A percentile compares a stretch with the other conserved stretches of the same genome.
phyloP scores from a whole-genome alignment of 345 rosid species.

The Hibiscus trionum region DNA sequence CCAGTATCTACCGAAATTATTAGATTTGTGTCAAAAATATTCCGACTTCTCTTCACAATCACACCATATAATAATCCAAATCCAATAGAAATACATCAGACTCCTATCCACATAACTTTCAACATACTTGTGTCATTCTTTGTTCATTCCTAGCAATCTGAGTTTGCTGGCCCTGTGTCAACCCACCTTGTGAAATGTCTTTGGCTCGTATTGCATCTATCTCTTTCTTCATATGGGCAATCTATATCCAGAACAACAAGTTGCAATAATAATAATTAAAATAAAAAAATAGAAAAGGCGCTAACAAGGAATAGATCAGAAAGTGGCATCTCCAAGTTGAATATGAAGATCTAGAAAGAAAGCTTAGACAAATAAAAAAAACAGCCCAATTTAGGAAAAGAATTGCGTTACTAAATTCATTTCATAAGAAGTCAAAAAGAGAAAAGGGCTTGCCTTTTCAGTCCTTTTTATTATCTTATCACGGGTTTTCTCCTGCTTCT shows the following conservation, averaged over 20 bases:
- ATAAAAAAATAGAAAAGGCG: neutral
- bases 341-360: neutral
- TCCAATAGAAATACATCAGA: neutral
- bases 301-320: neutral
- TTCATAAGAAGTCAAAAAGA: slow-evolving; percentile 11
- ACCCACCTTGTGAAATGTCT: slow-evolving; percentile 93
- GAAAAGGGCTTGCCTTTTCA: slow-evolving; percentile 11
- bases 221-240: slow-evolving; percentile 71
- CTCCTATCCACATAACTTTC: slow-evolving; percentile 7
- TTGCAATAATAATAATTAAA: neutral
- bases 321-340: neutral
- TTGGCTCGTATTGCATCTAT: slow-evolving; percentile 88
- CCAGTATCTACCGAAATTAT: slow-evolving; percentile 48
- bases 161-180: slow-evolving; percentile 97
- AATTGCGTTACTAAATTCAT: neutral
- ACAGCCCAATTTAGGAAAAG: neutral
- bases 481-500: slow-evolving; percentile 91
- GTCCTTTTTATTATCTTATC: slow-evolving; percentile 58
- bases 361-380: neutral
- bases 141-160: slow-evolving; percentile 98
- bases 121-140: slow-evolving; percentile 33
- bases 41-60: neutral
- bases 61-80: neutral
- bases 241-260: slow-evolving; percentile 1
- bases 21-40: neutral